Evolutionary conservation across 352 stramenopile genomes (phyloP), one percentile per base, ranked within the genome.

Genomic region (Pythium rishiriense): DNA sequence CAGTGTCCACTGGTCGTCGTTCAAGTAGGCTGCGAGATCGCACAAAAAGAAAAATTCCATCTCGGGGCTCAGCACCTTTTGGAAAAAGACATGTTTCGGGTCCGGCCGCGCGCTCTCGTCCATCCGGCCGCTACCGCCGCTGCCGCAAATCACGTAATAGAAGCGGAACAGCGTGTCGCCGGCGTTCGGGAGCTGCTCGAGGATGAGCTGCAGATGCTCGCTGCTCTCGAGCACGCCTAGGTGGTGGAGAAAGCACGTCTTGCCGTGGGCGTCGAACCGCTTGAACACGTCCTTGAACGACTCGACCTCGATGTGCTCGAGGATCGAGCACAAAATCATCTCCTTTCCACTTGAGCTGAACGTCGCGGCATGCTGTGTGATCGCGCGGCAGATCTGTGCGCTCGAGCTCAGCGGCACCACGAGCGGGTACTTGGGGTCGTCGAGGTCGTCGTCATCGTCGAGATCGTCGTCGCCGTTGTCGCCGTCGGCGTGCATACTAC

Each of bases 11-110:
- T 91, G 83, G 17, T 87, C 75, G 24, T 88, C 74, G 6, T 70
- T 88, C 42, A 91, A 29, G 50, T 83, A 88, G 0, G 56, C 65
- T 0, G 81, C 78, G 9, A 91, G 42, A 41, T 91, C 83, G 28
- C 72, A 86, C 19, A 91, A 54, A 54, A 91, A 91, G 51, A 88
- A 85, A 28, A 83, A 91, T 41, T 90, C 83, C 62, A 86, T 87
- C 39, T 90, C 79, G 3, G 75, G 43, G 14, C 79, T 72, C 14
- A 89, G 52, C 14, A 91, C 41, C 41, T 84, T 85, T 3, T 70
- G 51, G 67, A 85, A 90, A 46, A 91, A 88, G 10, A 81, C 68
- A 15, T 78, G 65, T 39, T 90, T 91, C 3, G 75, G 65, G 22
- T 59, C 55, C 0, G 39, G 5, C 22, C 69, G 53, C 17, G 35